Evolutionary conservation across 805 yeast genomes (phyloP), one percentile per base, ranked within the genome.

Genomic region (Hyphopichia homilentoma): DNA sequence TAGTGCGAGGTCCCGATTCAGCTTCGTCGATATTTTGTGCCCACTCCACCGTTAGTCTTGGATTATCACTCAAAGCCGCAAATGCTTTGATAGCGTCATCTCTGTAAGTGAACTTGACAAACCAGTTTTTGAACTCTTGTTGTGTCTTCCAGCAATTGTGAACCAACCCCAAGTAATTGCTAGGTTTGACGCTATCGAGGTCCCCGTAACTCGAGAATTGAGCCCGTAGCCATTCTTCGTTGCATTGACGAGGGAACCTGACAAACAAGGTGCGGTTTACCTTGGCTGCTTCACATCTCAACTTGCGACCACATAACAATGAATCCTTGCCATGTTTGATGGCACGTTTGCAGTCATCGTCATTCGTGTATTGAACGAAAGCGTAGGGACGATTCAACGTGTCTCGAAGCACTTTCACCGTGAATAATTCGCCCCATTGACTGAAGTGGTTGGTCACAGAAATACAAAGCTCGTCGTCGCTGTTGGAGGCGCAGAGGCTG

Each of bases 241-340:
- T 36, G 11, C 55, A 27, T 3, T 33, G 38, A 9, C 40, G 36
- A 7, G 45, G 40, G 4, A 66, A 56, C 1, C 78, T 58, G 27
- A 87, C 54, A 51, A 76, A 84, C 25, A 90, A 63, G 9, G 97
- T 89, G 42, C 97, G 70, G 57, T 89, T 90, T 28, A 89, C 96
- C 48, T 84, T 80, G 1, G 97, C 97, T 13, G 80, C 80, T 59
- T 90, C 97, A 59, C 95, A 85, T 35, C 97, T 73, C 27, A 90
- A 75, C 3, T 77, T 65, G 52, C 95, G 71, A 9, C 88, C 94
- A 52, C 84, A 78, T 29, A 88, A 57, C 5, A 65, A 54, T 5
- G 86, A 68, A 35, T 80, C 79, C 47, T 84, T 90, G 7, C 87
- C 95, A 38, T 68, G 67, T 13, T 53, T 57, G 33, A 87, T 70